Base-by-base conservation (phyloP, 2,329 filamentous ascomycete species). In the Ophidiomyces ophidiicola region DNA sequence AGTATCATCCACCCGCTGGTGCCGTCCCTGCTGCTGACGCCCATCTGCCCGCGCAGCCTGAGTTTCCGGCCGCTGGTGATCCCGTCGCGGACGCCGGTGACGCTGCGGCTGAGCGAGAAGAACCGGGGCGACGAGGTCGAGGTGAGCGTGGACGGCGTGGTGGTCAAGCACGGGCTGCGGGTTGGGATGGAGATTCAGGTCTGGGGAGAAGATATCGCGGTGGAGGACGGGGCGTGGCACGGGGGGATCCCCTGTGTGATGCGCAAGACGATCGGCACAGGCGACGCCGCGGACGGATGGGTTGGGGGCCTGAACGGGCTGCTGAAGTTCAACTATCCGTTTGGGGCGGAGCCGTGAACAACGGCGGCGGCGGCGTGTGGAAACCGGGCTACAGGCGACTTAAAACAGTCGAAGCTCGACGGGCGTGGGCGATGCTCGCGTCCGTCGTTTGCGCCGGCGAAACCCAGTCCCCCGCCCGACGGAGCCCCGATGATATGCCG, bases 281-380 rank as follows among this genome's bases (percentile, higher is more conserved):
- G 56, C 26, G 67, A 61, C 50, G 67, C 69, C 17, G 85, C 94
- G 52, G 88, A 96, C 59, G 85, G 88, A 12, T 98, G 90, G 90
- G 88, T 98, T 2, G 88, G 88, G 1, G 88, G 90, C 0, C 62
- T 98, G 54, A 98, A 94, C 55, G 84, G 85, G 6, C 58, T 96
- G 53, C 64, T 98, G 50, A 98, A 98, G 65, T 98, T 96, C 58
- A 98, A 98, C 59, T 84, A 94, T 63, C 87, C 88, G 0, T 96
- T 96, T 68, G 90, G 90, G 1, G 80, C 81, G 52, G 69, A 69
- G 38, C 29, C 38, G 11, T 40, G 24, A 20, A 29, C 26, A 32
- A 39, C 21, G 12, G 17, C 7, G 14, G 30, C 14, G 11, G 17
- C 20, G n/a, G n/a, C n/a, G n/a, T n/a, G n/a, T n/a, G n/a, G n/a